Evolutionary conservation across 768 basidiomycete genomes (phyloP), one percentile per base, ranked within the genome.

Genomic region (Boletus vermiculosoides): DNA sequence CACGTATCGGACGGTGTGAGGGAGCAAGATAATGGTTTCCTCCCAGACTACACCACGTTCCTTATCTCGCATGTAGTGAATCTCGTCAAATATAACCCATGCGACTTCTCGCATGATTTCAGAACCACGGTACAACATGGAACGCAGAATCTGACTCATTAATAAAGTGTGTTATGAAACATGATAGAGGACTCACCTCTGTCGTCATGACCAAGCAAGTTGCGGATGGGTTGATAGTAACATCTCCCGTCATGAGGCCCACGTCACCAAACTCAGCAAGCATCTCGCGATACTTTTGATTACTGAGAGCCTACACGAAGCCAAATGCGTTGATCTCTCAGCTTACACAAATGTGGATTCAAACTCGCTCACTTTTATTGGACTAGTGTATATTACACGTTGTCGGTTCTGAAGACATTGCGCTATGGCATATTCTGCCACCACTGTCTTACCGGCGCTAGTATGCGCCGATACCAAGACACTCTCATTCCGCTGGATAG

Each of bases 21-120:
- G 97, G 12, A 99, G 85, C 2, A 99, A 84, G 64, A 98, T 98
- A 68, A 98, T 97, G 1, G 94, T 95, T 72, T 97, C 95, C 74
- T 99, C 96, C 97, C 97, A 98, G 28, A 99, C 97, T 20, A 99
- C 97, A 63, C 97, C 97, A 63, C 97, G 91, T 71, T 99, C 97
- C 67, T 94, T 94, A 78, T 98, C 97, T 58, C 97, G 88, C 97
- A 98, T 99, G 76, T 98, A 99, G 70, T 99, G 97, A 59, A 99
- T 97, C 76, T 99, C 97, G 70, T 99, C 97, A 72, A 98, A 99
- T 62, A 99, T 85, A 55, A 98, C 96, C 97, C 97, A 99, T 1
- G 95, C 94, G n/a, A 99, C 96, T 77, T 99, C 97, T 55, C 97
- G 91, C 90, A 98, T 95, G 63, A 99, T 89, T 76, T 99, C 97